Evolutionary conservation across 192 early-diverging fungal genomes (phyloP).

Genomic region (Jimgerdemannia lactiflua): DNA sequence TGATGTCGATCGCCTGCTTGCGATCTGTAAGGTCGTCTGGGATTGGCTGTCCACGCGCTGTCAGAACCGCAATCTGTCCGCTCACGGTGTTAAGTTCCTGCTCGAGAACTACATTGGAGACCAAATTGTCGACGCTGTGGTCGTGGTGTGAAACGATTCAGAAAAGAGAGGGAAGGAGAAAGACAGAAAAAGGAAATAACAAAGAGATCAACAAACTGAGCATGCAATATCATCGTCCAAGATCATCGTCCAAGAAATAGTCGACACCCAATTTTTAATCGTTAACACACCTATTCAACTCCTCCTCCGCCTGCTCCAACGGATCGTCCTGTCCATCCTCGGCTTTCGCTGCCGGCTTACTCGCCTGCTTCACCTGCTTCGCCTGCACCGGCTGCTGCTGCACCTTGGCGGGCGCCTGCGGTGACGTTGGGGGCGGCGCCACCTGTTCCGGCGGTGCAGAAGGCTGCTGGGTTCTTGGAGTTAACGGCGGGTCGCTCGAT

Average conservation of each 20-base stretch:
- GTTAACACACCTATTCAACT: conserved; percentile 48
- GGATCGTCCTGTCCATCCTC: conserved; percentile 11
- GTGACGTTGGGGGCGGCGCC: no score
- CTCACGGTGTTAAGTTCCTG: conserved; percentile 51
- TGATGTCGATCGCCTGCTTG: conserved; percentile 65
- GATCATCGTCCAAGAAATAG: not conserved
- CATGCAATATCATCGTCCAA: not conserved
- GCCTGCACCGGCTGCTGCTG: not conserved
- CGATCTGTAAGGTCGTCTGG: conserved; percentile 65
- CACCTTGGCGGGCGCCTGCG: no score
- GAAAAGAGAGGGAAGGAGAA: not conserved
- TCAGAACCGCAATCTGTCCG: conserved; percentile 40
- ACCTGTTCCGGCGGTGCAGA: no score
- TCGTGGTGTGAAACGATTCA: not conserved
- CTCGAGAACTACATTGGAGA: conserved; percentile 76
- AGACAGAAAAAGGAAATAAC: not conserved
- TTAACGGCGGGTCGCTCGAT: no score
- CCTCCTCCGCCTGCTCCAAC: conserved; percentile 49
- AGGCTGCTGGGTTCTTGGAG: no score
- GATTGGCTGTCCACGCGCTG: conserved; percentile 36
- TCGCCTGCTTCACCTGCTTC: not conserved
- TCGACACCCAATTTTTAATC: conserved; percentile 22
- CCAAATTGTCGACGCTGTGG: conserved; percentile 62
- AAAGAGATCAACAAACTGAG: no score
- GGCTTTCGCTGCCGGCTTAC: not conserved